Evolutionary conservation across 345 rosid species (phyloP), one percentile per base, ranked within the genome.

Genomic region (Viola odorata): DNA sequence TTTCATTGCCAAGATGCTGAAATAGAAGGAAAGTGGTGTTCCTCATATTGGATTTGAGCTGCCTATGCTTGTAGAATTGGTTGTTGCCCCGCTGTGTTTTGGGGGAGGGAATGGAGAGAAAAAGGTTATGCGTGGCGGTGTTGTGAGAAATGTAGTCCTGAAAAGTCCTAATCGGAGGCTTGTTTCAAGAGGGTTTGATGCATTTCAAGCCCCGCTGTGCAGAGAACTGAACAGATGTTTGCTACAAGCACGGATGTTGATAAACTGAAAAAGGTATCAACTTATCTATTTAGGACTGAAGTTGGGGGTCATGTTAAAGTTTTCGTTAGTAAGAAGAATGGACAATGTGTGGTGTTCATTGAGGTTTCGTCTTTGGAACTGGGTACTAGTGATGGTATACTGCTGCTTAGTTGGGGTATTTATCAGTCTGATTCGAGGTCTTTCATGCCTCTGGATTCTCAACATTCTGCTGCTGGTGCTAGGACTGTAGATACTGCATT

Each of bases 271-370:
- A 83, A 72, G 77, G 79, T 63, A 16, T 79, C 78, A 12, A 67
- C 84, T 41, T 90, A 74, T 77, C 77, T 64, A 3, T 94, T 89
- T 68, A 80, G 96, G 78, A 83, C 88, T 15, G 85, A 87, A 75
- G 45, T 65, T 67, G 95, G 95, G 41, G 90, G 82, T 55, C 84
- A 64, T 61, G 84, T 94, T 47, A 80, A 86, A 68, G 87, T 87
- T 63, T 74, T 65, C 62, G 80, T 87, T 61, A 66, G 77, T 44
- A 83, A 76, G 82, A 78, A 63, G 70, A 80, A 72, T 63, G 75
- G n/a, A 48, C 83, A 76, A 50, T 83, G 79, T 67, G 76, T 61
- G 0, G 87, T 88, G 14, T 62, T 45, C 66, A 64, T 90, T 51
- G 87, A 86, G 66, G 90, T 84, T 62, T 84, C 89, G 16, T 86